Evolutionary conservation across 768 basidiomycete species (phyloP), one percentile per base, ranked within the genome.

Genomic region (Serendipita vermifera): DNA sequence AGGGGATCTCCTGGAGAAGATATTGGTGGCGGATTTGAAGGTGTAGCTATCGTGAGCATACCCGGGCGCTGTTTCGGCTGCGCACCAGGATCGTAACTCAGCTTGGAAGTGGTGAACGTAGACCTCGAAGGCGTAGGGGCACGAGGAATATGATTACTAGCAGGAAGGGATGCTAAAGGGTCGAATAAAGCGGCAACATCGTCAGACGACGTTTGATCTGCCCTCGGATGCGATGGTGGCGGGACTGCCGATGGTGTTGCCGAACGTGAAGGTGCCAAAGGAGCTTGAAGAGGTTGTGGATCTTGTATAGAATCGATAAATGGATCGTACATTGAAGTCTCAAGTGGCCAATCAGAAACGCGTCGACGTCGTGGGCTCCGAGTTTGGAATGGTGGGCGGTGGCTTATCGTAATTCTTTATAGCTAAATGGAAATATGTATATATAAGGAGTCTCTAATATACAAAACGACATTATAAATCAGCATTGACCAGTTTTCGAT

Each of bases 241-340:
- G 46, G 17, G 9, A 27, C 27, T 51, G n/a, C 15, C 7, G 39
- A 41, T 20, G 24, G 46, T 9, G 22, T 4, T 11, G 46, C 24
- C 9, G 46, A 51, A 9, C 29, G 17, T 31, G 22, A 15, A n/a
- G 46, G 46, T 9, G 29, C 22, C 24, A 51, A 15, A 7, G 46
- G 46, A 15, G 9, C 22, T 26, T 51, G 46, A 22, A 51, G 46
- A 13, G 22, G 26, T 11, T 29, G 15, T 27, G 11, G 15, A n/a
- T 51, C 46, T 22, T 51, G n/a, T 9, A 51, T 24, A 15, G n/a
- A 15, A 31, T 51, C 46, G 5, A 51, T 15, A 31, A 51, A 51
- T 29, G 46, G 46, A 31, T 51, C 46, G 46, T 51, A 51, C 46
- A 51, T 51, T 26, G 46, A n/a, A n/a, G n/a, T n/a, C n/a, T n/a